Base-by-base conservation (phyloP, 1,284 basidiomycete species). In the Ceratobasidium sp. region DNA sequence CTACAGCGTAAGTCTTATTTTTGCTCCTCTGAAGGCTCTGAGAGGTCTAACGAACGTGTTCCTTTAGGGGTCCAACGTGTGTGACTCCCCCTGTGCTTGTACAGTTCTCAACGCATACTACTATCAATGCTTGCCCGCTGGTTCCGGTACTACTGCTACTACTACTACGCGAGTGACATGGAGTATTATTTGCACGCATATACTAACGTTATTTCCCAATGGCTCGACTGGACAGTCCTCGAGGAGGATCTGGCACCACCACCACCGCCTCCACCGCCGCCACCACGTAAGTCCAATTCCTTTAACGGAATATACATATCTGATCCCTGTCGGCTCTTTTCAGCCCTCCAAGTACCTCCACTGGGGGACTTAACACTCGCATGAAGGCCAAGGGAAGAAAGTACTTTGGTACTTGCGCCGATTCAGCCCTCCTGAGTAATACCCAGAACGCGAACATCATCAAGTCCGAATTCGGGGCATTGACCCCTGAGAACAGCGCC, bases 281-380 rank as follows among this genome's bases (percentile, higher is more conserved):
- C 1, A 48, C 46, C 14, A 16, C 16, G 46, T 48, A 7, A 48
- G 46, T 48, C 16, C n/a, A 6, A 48, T 48, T 7, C 5, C 2
- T 48, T 6, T 16, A 19, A 2, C 19, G 19, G n/a, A 6, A 16
- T 16, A 46, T 19, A 13, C 16, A 1, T 1, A 13, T 43, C 16
- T 43, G 41, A 43, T 16, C 41, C 1, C 16, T 8, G 9, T 8
- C 41, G 1, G 41, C 2, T 43, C 9, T 43, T 13, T 24, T n/a
- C 13, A 59, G 58, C n/a, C 34, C 58, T 41, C 16, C 34, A n/a
- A 59, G 29, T 16, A 43, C 56, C 16, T 27, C 22, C 48, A 74
- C 74, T 37, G 76, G 73, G 39, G 78, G 79, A 22, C 77, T 82
- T 16, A 80, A 81, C 75, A 77, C 73, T 13, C 80, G 81, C 41